Conservation (phyloP, 2,329 filamentous ascomycete genomes). For the Cryphonectria parasitica region DNA sequence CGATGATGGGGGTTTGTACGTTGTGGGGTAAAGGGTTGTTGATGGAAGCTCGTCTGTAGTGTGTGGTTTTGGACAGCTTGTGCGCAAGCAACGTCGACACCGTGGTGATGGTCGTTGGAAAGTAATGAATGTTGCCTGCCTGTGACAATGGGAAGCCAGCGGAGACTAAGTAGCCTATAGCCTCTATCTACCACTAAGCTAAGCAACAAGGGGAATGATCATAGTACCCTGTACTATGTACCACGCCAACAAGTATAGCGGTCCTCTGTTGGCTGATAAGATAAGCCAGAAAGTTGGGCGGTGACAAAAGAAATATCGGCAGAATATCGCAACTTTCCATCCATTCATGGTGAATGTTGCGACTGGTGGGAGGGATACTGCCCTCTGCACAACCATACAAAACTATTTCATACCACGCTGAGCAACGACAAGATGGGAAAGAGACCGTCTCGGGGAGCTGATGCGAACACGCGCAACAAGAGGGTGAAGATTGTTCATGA, state of each 20-base stretch:
- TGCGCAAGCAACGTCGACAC: background rate
- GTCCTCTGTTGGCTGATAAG: slow-evolving; percentile 3
- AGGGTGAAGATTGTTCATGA: slow-evolving; percentile 61
- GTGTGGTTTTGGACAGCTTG: background rate
- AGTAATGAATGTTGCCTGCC: background rate
- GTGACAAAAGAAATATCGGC: slow-evolving; percentile 6
- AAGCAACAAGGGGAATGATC: background rate
- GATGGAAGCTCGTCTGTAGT: background rate
- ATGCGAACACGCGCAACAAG: slow-evolving; percentile 55
- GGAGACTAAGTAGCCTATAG: background rate
- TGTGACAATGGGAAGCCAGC: background rate
- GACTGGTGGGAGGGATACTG: background rate
- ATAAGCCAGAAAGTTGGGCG: slow-evolving; percentile 15
- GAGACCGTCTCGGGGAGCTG: slow-evolving; percentile 39
- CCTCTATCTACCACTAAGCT: background rate
- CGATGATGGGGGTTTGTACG: background rate
- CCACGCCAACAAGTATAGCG: background rate
- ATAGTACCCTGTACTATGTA: background rate
- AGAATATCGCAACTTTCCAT: slow-evolving; percentile 17
- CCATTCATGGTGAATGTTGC: background rate
- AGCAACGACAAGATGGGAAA: slow-evolving; percentile 23
- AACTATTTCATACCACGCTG: background rate
- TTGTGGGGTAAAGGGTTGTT: background rate
- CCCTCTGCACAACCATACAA: background rate
- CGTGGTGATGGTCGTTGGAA: background rate